Conservation (phyloP, 305 asterid genomes). For the Solanum aculeatissimum region DNA sequence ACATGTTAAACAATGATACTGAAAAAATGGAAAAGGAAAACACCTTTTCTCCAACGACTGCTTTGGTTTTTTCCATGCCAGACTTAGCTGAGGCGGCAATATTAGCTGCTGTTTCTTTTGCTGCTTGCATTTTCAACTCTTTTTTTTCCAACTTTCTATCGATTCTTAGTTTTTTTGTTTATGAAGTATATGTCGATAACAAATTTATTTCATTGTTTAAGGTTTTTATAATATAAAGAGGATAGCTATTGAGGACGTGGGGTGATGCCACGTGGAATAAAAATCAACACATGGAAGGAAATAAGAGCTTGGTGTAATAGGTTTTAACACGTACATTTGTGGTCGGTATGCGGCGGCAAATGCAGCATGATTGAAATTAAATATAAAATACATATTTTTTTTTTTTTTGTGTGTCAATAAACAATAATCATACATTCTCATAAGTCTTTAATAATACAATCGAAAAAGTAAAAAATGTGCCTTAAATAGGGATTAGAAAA, state of each 20-base stretch:
- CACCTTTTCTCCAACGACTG: conserved; percentile 16
- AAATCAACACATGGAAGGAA: background rate
- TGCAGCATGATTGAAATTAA: too few species aligned
- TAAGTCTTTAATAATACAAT: too few species aligned
- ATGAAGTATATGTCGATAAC: too few species aligned
- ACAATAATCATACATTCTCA: too few species aligned
- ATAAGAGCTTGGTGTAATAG: background rate
- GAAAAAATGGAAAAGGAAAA: background rate
- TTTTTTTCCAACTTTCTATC: background rate
- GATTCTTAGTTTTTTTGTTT: too few species aligned
- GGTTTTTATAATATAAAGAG: background rate
- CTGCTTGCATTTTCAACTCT: conserved; percentile 8
- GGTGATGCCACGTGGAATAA: background rate
- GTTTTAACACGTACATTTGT: background rate
- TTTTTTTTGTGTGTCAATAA: too few species aligned
- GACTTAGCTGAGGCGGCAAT: conserved; percentile 24
- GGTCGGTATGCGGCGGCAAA: too few species aligned
- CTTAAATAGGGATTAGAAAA: too few species aligned
- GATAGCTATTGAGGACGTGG: background rate
- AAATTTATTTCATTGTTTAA: too few species aligned
- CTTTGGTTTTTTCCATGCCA: conserved; percentile 31
- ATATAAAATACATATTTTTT: too few species aligned
- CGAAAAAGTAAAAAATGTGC: too few species aligned
- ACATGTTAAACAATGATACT: too few species aligned
- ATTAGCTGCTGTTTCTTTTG: conserved; percentile 19